Percentiles rank a stretch among this genome's conserved stretches.
phyloP scores from a whole-genome alignment of 176 grass and related monocot species.

The Zea mays region DNA sequence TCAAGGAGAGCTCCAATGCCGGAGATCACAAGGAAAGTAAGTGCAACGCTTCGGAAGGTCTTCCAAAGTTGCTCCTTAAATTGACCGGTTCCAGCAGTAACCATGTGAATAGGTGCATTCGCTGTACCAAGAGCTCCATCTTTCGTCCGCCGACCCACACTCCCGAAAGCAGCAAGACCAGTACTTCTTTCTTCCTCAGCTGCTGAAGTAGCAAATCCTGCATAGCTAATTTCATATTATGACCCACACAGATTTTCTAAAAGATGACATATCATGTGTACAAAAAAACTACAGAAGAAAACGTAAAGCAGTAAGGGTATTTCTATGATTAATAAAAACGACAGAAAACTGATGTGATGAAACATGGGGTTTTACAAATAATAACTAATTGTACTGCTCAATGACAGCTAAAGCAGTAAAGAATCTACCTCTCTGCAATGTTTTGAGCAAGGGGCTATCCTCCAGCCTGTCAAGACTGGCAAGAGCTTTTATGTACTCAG shows the following conservation, averaged over 20 bases:
- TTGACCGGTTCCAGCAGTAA: slow-evolving; percentile 73
- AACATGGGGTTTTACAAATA: neutral
- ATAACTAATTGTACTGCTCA: neutral
- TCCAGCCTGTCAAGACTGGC: slow-evolving; percentile 78
- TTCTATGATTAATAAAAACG: neutral
- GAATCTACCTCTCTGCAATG: slow-evolving; percentile 79
- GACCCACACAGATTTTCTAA: neutral
- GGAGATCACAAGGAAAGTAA: slow-evolving; percentile 88
- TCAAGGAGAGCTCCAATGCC: slow-evolving; percentile 93
- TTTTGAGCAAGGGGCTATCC: slow-evolving; percentile 66
- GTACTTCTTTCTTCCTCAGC: slow-evolving; percentile 57
- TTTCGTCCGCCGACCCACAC: slow-evolving; percentile 59
- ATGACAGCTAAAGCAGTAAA: neutral
- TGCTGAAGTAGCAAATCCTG: slow-evolving; percentile 58
- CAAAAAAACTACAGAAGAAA: neutral
- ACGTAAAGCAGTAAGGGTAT: neutral
- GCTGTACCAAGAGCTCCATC: slow-evolving; percentile 84
- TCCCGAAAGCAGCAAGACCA: slow-evolving; percentile 52
- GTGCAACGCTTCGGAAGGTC: slow-evolving; percentile 82
- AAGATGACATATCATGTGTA: neutral
- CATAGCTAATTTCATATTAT: slow-evolving; percentile 27
- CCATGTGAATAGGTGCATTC: slow-evolving; percentile 86
- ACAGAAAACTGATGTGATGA: neutral
- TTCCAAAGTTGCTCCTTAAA: slow-evolving; percentile 97
- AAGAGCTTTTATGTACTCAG: slow-evolving; percentile 86